Evolutionary conservation across 768 basidiomycete genomes (phyloP), one percentile per base, ranked within the genome.

Genomic region (Hericium coralloides): DNA sequence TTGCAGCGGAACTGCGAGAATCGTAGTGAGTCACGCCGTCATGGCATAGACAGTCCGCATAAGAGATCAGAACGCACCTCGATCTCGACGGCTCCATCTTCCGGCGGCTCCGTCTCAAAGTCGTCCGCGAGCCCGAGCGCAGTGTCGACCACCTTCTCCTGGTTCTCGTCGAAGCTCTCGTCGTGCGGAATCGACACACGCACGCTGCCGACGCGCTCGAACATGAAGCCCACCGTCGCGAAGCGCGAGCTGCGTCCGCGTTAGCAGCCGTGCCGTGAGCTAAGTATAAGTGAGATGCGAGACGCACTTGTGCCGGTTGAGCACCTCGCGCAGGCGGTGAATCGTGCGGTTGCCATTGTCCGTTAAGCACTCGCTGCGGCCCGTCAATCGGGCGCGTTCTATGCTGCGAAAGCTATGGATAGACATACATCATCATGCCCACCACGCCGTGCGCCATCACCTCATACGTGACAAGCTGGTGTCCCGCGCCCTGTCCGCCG

Each of bases 351-450:
- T 61, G 4, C 37, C 47, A 3, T 63, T 63, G 31, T 63, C 62
- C 31, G 62, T 63, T 55, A 63, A 26, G 53, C 57, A 60, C 18
- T 62, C 61, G 52, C 60, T 63, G 56, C 56, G 52, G 47, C 8
- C 17, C 15, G 20, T 58, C 53, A 58, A 52, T 31, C 39, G 26
- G 31, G 3, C 3, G 15, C 2, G 18, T 26, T 8, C 31, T 36
- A 17, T 4, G 15, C 10, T 20, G 15, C 15, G 25, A 2, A 8
- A 10, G 18, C 7, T n/a, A n/a, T 18, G 53, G 10, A n/a, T 15
- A 4, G 12, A 63, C 62, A n/a, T 52, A 63, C 62, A 63, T 55
- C 53, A 63, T 56, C 45, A 63, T 43, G 50, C 62, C 62, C n/a
- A 61, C 60, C 2, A 60, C 51, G 18, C 62, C 62, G 15, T 63